Evolutionary conservation across 1,139 yeast species (phyloP).

Genomic region (Oligophagozyma castellii): DNA sequence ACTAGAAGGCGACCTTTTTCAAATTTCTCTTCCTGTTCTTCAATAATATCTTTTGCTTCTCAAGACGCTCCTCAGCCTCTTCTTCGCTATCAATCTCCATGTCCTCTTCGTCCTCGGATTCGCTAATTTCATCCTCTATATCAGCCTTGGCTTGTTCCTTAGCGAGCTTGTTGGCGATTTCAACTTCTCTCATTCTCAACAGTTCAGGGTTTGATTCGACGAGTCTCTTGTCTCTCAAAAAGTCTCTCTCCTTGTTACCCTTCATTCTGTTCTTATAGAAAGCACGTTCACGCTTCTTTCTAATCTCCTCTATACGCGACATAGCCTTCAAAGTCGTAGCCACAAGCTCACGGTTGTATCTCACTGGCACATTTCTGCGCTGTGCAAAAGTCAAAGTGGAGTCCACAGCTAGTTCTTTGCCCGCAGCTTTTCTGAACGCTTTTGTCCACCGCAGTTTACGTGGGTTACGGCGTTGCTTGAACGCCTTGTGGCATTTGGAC

Average conservation of each 20-base stretch:
- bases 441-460: conserved; percentile 97
- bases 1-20: conserved; percentile 24
- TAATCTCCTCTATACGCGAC: conserved; percentile 91
- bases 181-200: conserved; percentile 85
- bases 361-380: conserved; percentile 94
- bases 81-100: conserved; percentile 31
- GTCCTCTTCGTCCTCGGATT: conserved; percentile 32
- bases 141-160: conserved; percentile 43
- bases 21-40: conserved; percentile 46
- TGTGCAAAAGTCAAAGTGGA: conserved; percentile 92
- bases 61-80: conserved; percentile 32
- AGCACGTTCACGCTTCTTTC: conserved; percentile 93
- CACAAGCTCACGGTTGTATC: conserved; percentile 93
- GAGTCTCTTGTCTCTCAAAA: conserved; percentile 76
- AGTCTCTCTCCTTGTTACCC: conserved; percentile 81
- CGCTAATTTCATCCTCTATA: conserved; percentile 34
- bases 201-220: conserved; percentile 82
- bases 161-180: conserved; percentile 69
- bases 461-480: conserved; percentile 98
- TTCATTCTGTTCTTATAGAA: conserved; percentile 99
- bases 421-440: conserved; percentile 98
- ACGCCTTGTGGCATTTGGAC: conserved; percentile 93
- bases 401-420: conserved; percentile 96
- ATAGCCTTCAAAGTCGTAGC: conserved; percentile 89
- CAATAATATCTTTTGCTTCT: conserved; percentile 64